Evolutionary conservation across 306 rosid genomes (phyloP).

Genomic region (Ammopiptanthus mongolicus): DNA sequence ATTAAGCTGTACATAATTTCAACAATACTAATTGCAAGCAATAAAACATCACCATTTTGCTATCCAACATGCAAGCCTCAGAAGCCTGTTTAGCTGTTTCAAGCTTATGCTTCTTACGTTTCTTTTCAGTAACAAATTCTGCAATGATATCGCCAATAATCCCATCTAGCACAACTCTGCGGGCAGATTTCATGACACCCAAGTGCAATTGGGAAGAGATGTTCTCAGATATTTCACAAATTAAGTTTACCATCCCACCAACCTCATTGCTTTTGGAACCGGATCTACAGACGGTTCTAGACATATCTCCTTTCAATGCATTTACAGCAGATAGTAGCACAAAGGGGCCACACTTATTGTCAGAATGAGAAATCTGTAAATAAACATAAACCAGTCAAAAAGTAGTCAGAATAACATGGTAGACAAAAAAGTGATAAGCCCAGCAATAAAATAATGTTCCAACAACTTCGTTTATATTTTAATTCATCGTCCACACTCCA

Average conservation of each 20-base stretch:
- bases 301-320: constrained; percentile 45
- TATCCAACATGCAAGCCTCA: constrained; percentile 29
- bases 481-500: too few relatives aligned
- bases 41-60: constrained; percentile 43
- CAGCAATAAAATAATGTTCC: constrained; percentile 11
- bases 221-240: constrained; percentile 63
- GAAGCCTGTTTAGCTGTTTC: constrained; percentile 38
- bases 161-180: constrained; percentile 83
- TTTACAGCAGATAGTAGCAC: constrained; percentile 48
- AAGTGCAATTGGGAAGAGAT: constrained; percentile 75
- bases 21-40: constrained; percentile 5
- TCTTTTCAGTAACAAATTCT: constrained; percentile 56
- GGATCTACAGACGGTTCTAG: constrained; percentile 37
- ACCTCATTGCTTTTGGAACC: constrained; percentile 41
- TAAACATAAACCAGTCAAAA: constrained; percentile 13
- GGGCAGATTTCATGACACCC: constrained; percentile 78
- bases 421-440: not conserved
- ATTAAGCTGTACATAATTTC: constrained; percentile 4
- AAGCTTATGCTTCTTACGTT: constrained; percentile 43
- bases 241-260: constrained; percentile 29
- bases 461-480: not conserved
- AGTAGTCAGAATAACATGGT: not conserved
- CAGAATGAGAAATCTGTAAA: constrained; percentile 69
- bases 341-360: constrained; percentile 46
- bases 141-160: constrained; percentile 70